Base-by-base conservation (phyloP, 768 basidiomycete genomes). In the Coprinopsis sp. region DNA sequence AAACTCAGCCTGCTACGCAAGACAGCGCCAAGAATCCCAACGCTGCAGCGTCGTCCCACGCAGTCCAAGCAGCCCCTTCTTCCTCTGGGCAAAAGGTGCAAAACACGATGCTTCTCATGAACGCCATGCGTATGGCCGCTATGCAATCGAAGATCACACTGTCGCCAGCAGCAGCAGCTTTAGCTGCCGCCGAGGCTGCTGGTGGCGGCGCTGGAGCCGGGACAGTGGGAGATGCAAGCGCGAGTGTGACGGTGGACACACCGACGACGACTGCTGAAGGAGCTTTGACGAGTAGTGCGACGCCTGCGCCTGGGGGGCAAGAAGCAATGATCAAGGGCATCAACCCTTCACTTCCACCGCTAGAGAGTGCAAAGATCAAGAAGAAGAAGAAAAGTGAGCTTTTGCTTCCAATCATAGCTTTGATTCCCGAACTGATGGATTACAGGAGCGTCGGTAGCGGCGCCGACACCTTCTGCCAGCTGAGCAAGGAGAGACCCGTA, bases 81-180 rank as follows among this genome's bases (percentile, higher is more conserved):
- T n/a, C n/a, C n/a, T n/a, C n/a, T n/a, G n/a, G n/a, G n/a, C n/a
- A n/a, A n/a, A 82, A 76, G 54, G 78, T 78, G 52, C 79, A 85
- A 58, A 88, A 90, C 58, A 79, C 72, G 47, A 67, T 75, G 53
- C 72, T 89, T 18, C 72, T 91, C 52, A 66, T 81, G 57, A 82
- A 84, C 50, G 90, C 90, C 6, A 87, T 92, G 87, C 78, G 74
- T 52, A 78, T 86, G 3, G 88, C 89, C 1, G 87, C 86, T 5
- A 67, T 74, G 37, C 87, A 90, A 54, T 77, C 87, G 16, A 79
- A 69, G 52, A 69, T 71, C 51, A 65, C 78, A 0, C 72, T 81
- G 46, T 64, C 73, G 24, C 65, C 74, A 27, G 70, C 62, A 33
- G 56, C 64, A 44, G 51, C 62, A 11, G 63, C 60, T 43, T 51